A percentile compares a stretch with the other conserved stretches of the same genome.
Evolutionary conservation across 441 rosid genomes (phyloP).

Genomic region (Corymbia citriodora): DNA sequence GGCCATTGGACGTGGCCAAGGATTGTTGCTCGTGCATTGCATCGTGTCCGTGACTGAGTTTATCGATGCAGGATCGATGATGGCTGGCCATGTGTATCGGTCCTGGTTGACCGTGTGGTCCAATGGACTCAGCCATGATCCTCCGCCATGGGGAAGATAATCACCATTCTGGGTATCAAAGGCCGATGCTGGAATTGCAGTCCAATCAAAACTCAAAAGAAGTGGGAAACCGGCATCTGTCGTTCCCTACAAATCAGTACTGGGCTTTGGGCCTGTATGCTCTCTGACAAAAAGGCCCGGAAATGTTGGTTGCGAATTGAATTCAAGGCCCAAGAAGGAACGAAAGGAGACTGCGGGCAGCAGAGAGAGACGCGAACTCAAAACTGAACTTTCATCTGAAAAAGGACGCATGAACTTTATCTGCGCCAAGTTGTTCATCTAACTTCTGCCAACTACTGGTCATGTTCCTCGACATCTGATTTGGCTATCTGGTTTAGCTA

Average conservation of each 20-base stretch:
- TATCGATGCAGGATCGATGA: too few species aligned
- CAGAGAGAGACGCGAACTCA: not conserved
- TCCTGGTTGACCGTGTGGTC: too few species aligned
- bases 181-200: not conserved
- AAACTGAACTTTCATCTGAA: not conserved
- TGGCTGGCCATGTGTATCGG: too few species aligned
- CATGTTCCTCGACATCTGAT: not conserved
- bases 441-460: not conserved
- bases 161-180: not conserved
- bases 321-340: not conserved
- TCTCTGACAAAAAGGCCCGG: not conserved
- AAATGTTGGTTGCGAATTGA: not conserved
- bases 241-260: not conserved
- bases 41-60: too few species aligned
- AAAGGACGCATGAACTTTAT: not conserved
- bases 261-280: not conserved
- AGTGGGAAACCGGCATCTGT: not conserved
- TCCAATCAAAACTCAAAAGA: not conserved
- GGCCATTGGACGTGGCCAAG: too few species aligned
- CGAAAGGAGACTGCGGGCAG: not conserved
- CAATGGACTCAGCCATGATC: too few species aligned
- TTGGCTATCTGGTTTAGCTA: not conserved
- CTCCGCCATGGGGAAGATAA: not conserved
- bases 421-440: not conserved
- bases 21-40: too few species aligned